Base-by-base conservation (phyloP, 2,329 filamentous ascomycete genomes). In the Penicillium decumbens region DNA sequence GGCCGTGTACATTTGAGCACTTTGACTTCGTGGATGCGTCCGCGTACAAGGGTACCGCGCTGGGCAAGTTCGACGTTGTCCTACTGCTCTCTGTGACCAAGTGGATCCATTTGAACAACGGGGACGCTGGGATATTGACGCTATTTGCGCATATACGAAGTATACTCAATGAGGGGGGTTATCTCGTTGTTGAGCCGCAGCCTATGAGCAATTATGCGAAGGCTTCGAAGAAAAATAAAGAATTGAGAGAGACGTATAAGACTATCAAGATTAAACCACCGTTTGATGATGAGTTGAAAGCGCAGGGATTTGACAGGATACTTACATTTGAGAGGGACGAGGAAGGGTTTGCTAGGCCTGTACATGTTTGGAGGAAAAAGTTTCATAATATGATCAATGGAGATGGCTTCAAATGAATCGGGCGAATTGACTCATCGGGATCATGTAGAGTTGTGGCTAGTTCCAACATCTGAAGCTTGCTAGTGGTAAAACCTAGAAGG, bases 131-230 rank as follows among this genome's bases (percentile, higher is more conserved):
- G 43, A 58, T 61, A 35, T 49, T 61, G 48, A 55, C 25, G 23
- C 47, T 61, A 33, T 61, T 61, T 46, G 53, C 55, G 39, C 58
- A 59, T 25, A 61, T 61, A 45, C 38, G 41, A 27, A 54, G 45
- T 37, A 59, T 61, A 38, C 20, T 61, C 41, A 59, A 61, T 50
- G 53, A 61, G 2, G 57, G 53, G n/a, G 57, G 58, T n/a, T 59
- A 59, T 54, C 58, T 61, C 18, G 50, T 61, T 13, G 50, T 60
- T 45, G 57, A 61, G 51, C 58, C 58, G 41, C 58, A 61, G 43
- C 58, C 58, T 45, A 61, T 61, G 57, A 61, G 55, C 53, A 61
- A 61, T 54, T 61, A 59, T 55, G 53, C 57, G 28, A 58, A 50
- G 42, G 58, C 58, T 42, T 58, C 58, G 13, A 61, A 56, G 49